Evolutionary conservation across 179 eudicot genomes (phyloP).

Genomic region (Spergularia azorica): DNA sequence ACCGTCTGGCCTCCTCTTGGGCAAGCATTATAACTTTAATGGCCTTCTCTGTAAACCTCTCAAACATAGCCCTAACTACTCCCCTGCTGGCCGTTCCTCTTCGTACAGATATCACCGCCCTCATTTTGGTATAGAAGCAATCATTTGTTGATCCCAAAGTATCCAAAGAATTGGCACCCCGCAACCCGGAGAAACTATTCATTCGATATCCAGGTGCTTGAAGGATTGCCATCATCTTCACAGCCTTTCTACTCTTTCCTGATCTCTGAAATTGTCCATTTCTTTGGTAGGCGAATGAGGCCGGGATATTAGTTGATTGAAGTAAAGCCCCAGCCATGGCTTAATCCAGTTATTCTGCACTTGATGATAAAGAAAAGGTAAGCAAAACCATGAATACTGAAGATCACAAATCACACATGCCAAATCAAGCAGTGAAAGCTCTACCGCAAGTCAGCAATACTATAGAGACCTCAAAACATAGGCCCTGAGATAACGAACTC

Average conservation of each 20-base stretch:
- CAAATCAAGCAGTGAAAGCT: not conserved
- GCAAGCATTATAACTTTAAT: constrained; percentile 98
- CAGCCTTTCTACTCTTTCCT: constrained; percentile 43
- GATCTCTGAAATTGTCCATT: constrained; percentile 58
- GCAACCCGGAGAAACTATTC: constrained; percentile 67
- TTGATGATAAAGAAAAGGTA: constrained; percentile 9
- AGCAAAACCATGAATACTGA: constrained; percentile 5
- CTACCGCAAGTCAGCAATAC: not conserved
- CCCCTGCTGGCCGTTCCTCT: constrained; percentile 51
- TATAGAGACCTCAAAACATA: not conserved
- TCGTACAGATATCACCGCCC: constrained; percentile 46
- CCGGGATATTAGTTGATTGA: constrained; percentile 61
- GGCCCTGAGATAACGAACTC: not conserved
- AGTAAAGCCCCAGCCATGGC: constrained; percentile 75
- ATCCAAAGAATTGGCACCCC: constrained; percentile 61
- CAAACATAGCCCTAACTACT: constrained; percentile 84
- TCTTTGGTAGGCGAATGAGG: constrained; percentile 49
- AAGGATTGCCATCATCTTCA: constrained; percentile 55
- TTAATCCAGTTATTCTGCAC: constrained; percentile 42
- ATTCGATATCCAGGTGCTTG: constrained; percentile 48
- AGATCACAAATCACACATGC: not conserved
- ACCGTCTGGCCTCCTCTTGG: constrained; percentile 91
- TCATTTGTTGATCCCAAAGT: constrained; percentile 39
- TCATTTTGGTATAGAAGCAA: constrained; percentile 57
- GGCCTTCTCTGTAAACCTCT: constrained; percentile 93